Base-by-base conservation (phyloP, 495 filamentous ascomycete species). In the Neurospora africana region DNA sequence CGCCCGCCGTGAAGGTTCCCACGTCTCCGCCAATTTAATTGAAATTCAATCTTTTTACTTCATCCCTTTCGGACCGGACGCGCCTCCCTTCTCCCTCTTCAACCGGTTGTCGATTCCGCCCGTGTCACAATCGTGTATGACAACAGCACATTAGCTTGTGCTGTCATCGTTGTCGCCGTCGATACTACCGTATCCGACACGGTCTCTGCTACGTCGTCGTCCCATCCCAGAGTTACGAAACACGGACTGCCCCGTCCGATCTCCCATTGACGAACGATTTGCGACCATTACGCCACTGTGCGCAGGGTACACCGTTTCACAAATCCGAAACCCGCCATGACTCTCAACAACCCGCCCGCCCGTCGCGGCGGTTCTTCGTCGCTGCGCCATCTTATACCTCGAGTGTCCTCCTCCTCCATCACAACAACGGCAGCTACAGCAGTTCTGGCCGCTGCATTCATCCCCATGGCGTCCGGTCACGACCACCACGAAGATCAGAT, bases 401-500 rank as follows among this genome's bases (percentile, higher is more conserved):
- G 71, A 70, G 36, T 74, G 19, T 27, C 53, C 53, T 30, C 53
- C 53, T 65, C 53, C 53, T 33, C 27, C 53, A 30, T 65, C 15
- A 33, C 53, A 19, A 0, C 53, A 65, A 65, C 73, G 10, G 68
- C 69, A 3, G 73, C 74, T n/a, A 72, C 70, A 19, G 39, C 75
- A 36, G 40, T 69, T 10, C 9, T 77, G 13, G 76, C 75, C 0
- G 79, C 74, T 3, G 47, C 75, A 47, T 76, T 81, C 44, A 58
- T 82, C 68, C 80, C 83, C 15, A 84, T 81, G 80, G 83, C 79
- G 68, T 65, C 78, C 43, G 91, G 87, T 71, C 93, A 97, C 79
- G 93, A 93, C 70, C 92, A 93, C 83, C 86, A 93, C 79, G 87
- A 85, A 73, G 86, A 88, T 58, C 87, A 88, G 33, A 91, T 99